Conservation (phyloP, 2,329 filamentous ascomycete species). For the Beauveria rudraprayagi region DNA sequence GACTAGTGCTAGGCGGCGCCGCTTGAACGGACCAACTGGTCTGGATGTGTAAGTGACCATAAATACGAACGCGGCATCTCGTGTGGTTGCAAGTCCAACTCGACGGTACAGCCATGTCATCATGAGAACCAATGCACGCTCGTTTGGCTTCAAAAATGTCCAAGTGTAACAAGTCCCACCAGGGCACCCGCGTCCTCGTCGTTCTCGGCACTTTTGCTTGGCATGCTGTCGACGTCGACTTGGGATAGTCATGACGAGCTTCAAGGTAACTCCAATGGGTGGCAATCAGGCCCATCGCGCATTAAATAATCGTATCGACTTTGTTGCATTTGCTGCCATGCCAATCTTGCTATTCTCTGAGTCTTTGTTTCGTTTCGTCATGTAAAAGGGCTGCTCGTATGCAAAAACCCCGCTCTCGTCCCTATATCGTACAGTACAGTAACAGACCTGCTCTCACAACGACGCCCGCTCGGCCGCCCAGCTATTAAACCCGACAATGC, state of each 20-base stretch:
- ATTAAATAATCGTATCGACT: too few species aligned
- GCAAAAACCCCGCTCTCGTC: too few species aligned
- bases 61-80: background rate
- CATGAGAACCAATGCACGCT: background rate
- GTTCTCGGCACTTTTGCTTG: conserved; percentile 48
- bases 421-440: background rate
- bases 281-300: too few species aligned
- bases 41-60: background rate
- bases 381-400: too few species aligned
- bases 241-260: too few species aligned
- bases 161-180: conserved; percentile 27
- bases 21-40: background rate
- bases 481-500: conserved; percentile 42
- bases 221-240: too few species aligned
- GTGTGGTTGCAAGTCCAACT: background rate
- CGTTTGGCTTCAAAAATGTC: background rate
- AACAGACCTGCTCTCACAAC: background rate
- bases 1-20: background rate
- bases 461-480: background rate
- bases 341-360: too few species aligned
- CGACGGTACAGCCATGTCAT: background rate
- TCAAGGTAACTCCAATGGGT: too few species aligned
- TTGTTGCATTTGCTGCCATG: too few species aligned
- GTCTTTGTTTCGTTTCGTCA: too few species aligned
- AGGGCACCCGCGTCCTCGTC: conserved; percentile 41